A percentile compares a stretch with the other conserved stretches of the same genome.
Conservation (phyloP, 306 rosid species). For the Spatholobus suberectus region DNA sequence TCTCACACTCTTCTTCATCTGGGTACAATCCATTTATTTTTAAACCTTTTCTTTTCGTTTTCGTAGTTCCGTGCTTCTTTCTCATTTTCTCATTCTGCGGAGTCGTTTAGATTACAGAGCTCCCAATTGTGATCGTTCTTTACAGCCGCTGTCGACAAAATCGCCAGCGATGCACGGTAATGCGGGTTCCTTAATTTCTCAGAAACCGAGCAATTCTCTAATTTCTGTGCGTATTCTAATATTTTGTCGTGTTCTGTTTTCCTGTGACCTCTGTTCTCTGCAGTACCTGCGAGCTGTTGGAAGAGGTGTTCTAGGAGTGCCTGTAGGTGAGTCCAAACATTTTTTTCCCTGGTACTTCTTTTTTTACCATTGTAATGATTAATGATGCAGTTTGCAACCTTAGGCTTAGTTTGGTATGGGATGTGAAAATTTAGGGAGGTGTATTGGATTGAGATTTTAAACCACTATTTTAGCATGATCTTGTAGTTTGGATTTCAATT, state of each 20-base stretch:
- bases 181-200: slow-evolving; percentile 1
- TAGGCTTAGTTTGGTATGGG: background rate
- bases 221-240: background rate
- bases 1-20: slow-evolving; percentile 50
- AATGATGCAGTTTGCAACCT: background rate
- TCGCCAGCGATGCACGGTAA: slow-evolving; percentile 47
- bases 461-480: no score
- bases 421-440: background rate
- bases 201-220: background rate
- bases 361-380: background rate
- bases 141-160: slow-evolving; percentile 47
- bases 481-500: no score
- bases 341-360: no score
- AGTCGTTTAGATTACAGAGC: slow-evolving; percentile 42
- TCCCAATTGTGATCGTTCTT: slow-evolving; percentile 48
- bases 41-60: background rate
- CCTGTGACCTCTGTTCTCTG: background rate
- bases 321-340: slow-evolving; percentile 88
- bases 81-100: slow-evolving; percentile 4
- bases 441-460: no score
- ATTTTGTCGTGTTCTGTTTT: slow-evolving; percentile 6
- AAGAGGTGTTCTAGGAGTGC: slow-evolving; percentile 77
- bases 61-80: background rate
- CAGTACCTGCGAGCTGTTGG: slow-evolving; percentile 84
- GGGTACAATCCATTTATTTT: slow-evolving; percentile 40